Evolutionary conservation across 192 early-diverging fungal genomes (phyloP), one percentile per base, ranked within the genome.

Genomic region (Mortierella antarctica): DNA sequence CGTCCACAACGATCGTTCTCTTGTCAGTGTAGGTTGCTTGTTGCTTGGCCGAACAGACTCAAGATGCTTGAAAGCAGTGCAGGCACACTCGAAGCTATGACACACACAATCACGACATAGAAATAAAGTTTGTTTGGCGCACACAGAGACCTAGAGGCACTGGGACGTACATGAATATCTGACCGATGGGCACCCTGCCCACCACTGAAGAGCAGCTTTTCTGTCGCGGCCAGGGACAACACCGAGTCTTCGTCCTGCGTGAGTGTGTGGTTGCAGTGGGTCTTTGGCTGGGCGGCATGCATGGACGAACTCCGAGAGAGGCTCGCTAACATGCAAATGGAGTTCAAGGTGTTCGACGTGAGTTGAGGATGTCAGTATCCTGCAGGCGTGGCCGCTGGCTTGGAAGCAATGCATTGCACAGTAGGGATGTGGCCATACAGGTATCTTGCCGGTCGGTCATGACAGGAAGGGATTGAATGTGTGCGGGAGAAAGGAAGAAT

Each of bases 121-220:
- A 51, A 45, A 41, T 59, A 21, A 62, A 44, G 11, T n/a, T 59
- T 7, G 17, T 8, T 6, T 12, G 10, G 12, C n/a, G 10, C 5
- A 40, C 13, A 4, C 5, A 40, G 18, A 85, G 40, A 85, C 67
- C 84, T 82, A 59, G 23, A 13, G 31, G 31, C 31, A 31, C 31
- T 31, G 58, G 39, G 40, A 79, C 86, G 71, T 69, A 90, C 92
- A 76, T 88, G 86, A 59, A 93, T 92, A 67, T 80, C 77, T 5
- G 77, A 80, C 44, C 70, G 65, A 58, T 86, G 67, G 55, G 81
- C 86, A 41, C 84, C 87, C 72, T 94, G 91, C 23, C 89, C 87
- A 7, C 92, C 92, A 77, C 91, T 90, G 67, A 92, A 92, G 11
- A 94, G 77, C 54, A 89, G 83, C 11, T 81, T 67, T 48, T 82